Conservation (phyloP, 2,329 filamentous ascomycete species). For the Remersonia thermophila region DNA sequence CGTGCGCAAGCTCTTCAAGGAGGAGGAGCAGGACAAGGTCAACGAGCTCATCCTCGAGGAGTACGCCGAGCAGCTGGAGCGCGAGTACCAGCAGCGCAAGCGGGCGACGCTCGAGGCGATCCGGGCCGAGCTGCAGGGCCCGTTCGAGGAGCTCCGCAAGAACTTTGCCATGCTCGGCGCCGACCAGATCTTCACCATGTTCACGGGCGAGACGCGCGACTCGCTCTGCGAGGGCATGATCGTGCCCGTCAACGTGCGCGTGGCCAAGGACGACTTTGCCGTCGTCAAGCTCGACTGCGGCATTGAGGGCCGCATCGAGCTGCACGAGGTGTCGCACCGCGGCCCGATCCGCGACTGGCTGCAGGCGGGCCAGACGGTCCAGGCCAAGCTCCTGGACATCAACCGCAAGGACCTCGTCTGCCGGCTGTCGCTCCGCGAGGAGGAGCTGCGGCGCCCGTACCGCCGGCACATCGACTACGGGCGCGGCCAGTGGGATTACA, state of each 20-base stretch:
- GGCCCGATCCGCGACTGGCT: constrained; percentile 62
- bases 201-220: constrained; percentile 83
- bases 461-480: constrained; percentile 58
- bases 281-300: constrained; percentile 91
- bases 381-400: constrained; percentile 76
- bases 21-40: constrained; percentile 86
- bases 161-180: constrained; percentile 58
- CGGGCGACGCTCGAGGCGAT: constrained; percentile 94
- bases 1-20: constrained; percentile 86
- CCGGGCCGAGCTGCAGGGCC: constrained; percentile 78
- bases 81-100: constrained; percentile 86
- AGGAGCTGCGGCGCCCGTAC: constrained; percentile 62
- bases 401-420: constrained; percentile 77
- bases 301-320: constrained; percentile 77
- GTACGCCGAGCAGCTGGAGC: constrained; percentile 90
- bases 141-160: constrained; percentile 86
- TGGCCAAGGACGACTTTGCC: constrained; percentile 84
- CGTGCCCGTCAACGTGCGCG: constrained; percentile 74
- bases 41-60: constrained; percentile 94
- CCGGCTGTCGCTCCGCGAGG: constrained; percentile 74
- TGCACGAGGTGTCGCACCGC: constrained; percentile 67
- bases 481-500: constrained; percentile 76
- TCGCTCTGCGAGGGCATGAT: constrained; percentile 84
- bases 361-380: constrained; percentile 68
- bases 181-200: constrained; percentile 87